Percentiles rank a stretch among this genome's conserved stretches.
Evolutionary conservation across 23 red algal species (phyloP).

Genomic region (Gracilaria gracilis): DNA sequence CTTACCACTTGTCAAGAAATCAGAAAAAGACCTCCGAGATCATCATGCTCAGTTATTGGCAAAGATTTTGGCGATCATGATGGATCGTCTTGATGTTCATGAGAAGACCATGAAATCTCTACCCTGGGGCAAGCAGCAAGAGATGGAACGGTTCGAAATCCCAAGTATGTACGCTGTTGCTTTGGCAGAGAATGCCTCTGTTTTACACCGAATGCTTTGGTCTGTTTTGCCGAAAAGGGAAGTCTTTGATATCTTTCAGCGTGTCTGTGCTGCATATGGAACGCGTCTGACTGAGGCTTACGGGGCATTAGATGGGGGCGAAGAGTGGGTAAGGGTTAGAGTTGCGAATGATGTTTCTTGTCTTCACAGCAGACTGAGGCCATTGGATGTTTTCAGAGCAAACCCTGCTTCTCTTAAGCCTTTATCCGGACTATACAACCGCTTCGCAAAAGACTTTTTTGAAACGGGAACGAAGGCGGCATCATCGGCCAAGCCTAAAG

Average conservation of each 20-base stretch:
- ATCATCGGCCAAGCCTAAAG: constrained; percentile 3
- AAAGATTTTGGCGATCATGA: constrained; percentile 80
- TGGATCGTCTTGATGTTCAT: constrained; percentile 78
- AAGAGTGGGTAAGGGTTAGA: constrained; percentile 61
- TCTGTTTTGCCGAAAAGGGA: constrained; percentile 60
- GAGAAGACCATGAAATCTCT: constrained; percentile 56
- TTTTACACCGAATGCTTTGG: constrained; percentile 80
- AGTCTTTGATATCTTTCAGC: constrained; percentile 63
- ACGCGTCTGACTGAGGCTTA: constrained; percentile 60
- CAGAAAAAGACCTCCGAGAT: constrained; percentile 64
- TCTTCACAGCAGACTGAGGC: constrained; percentile 43
- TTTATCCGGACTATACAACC: constrained; percentile 36
- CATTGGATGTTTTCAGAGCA: constrained; percentile 43
- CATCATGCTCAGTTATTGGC: constrained; percentile 79
- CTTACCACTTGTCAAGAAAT: constrained; percentile 41
- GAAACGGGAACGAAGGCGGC: not conserved
- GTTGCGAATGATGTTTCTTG: constrained; percentile 74
- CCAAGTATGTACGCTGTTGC: constrained; percentile 68
- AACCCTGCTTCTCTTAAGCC: constrained; percentile 43
- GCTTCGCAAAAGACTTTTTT: constrained; percentile 60
- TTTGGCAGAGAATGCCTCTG: constrained; percentile 63
- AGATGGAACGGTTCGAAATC: constrained; percentile 68
- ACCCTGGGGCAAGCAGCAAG: constrained; percentile 65
- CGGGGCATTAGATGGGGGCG: constrained; percentile 54
- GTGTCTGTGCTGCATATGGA: constrained; percentile 71